Evolutionary conservation across 148 eudicot genomes (phyloP), one percentile per base, ranked within the genome.

Genomic region (Polygonum maritimum): DNA sequence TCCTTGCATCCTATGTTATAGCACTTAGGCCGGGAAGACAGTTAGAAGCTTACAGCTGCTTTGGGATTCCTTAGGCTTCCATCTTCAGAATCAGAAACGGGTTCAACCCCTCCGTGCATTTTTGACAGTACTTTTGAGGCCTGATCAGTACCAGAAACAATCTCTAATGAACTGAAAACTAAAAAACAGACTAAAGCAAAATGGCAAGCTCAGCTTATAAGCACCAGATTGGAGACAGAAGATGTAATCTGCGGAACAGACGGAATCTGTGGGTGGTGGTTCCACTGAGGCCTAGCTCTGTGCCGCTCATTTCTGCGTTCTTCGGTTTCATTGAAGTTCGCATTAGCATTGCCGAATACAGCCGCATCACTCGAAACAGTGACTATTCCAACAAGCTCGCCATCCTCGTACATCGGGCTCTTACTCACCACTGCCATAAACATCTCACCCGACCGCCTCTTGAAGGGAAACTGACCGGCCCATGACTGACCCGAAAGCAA

Each of bases 391-490:
- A 83, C 86, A 83, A 91, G 94, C 88, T 89, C 86, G 69, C 79
- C 91, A 74, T 89, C 88, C 86, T 91, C 94, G 73, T 91, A 93
- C 67, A 89, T 69, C 18, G 88, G 90, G 81, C 85, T 89, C 81
- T 89, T 85, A 39, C 89, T 91, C 81, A 93, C 91, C 45, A 91
- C 40, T 71, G 90, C 92, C 94, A 89, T 83, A 74, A 88, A 91
- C 73, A 73, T 77, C 87, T 86, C 84, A 65, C 97, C 92, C 1
- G 91, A 87, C 79, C 83, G 81, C 87, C 84, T 89, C 87, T 79
- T 89, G 47, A 83, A 85, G 78, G 92, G 97, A 81, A 89, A 88
- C 82, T 89, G 98, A 82, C 96, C 96, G 39, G 98, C 85, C 98
- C 98, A 93, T 60, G 89, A 84, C 57, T 82, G 84, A 39, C 90